These are phyloP conservation scores for Cryptococcus depauperatus DNA, from an alignment of 1,284 basidiomycete species.

Conservation along the genomic window DNA sequence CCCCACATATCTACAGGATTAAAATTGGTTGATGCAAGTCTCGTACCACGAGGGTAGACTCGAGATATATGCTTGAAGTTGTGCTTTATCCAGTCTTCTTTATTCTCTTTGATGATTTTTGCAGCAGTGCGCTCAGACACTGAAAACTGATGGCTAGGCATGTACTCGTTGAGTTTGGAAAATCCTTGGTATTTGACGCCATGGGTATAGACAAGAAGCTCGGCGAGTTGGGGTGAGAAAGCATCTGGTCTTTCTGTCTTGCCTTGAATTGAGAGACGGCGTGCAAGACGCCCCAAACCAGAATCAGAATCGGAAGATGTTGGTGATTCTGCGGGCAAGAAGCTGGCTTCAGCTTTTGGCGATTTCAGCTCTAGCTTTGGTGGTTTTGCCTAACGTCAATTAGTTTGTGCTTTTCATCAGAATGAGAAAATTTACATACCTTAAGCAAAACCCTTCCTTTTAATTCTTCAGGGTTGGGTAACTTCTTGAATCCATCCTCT, in stretches of 20 bases:
- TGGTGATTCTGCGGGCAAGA: slow-evolving; percentile 24
- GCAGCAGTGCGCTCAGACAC: slow-evolving; percentile 74
- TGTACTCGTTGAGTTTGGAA: slow-evolving; percentile 81
- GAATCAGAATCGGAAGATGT: slow-evolving; percentile 42
- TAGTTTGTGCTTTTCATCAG: not conserved
- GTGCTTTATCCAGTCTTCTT: slow-evolving; percentile 79
- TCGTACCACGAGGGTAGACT: slow-evolving; percentile 78
- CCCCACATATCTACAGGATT: slow-evolving; percentile 85
- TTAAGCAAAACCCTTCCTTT: slow-evolving; percentile 78
- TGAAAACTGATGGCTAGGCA: slow-evolving; percentile 83
- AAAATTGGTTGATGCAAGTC: slow-evolving; percentile 81
- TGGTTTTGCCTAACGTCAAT: slow-evolving; percentile 23
- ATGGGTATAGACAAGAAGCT: slow-evolving; percentile 84
- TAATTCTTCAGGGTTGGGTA: slow-evolving; percentile 85
- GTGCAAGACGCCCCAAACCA: slow-evolving; percentile 27
- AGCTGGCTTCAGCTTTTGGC: slow-evolving; percentile 4
- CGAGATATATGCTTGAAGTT: slow-evolving; percentile 76
- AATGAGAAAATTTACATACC: slow-evolving; percentile 43
- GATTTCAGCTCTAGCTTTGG: slow-evolving; percentile 13
- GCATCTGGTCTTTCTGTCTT: slow-evolving; percentile 35
- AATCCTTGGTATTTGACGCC: slow-evolving; percentile 92
- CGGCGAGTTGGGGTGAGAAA: slow-evolving; percentile 67
- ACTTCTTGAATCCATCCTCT: slow-evolving; percentile 30
- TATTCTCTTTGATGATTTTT: slow-evolving; percentile 48
- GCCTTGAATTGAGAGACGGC: slow-evolving; percentile 21